Base-by-base conservation (phyloP, 139 green algal species). In the Coccomyxa sp. region DNA sequence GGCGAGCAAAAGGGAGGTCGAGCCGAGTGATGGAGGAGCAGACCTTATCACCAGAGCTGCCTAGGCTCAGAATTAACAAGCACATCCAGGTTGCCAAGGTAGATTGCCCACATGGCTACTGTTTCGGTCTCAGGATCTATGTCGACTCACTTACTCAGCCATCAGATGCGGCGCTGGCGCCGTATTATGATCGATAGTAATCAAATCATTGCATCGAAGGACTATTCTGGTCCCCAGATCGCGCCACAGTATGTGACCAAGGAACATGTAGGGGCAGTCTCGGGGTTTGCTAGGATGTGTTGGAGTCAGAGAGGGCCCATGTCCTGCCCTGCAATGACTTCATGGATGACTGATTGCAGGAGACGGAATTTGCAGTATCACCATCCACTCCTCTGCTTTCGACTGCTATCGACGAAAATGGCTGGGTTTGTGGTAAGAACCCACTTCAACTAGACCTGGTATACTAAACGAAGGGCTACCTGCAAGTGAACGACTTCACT, bases 371-470 rank as follows among this genome's bases (percentile, higher is more conserved):
- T 76, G 76, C 60, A 32, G 81, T 86, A 13, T 83, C 78, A 13
- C 94, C 94, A 1, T 90, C 88, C 38, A 93, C 91, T 0, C 93
- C 92, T 15, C 78, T 97, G 21, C 88, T 96, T 0, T 88, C 83
- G 21, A 96, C 94, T 1, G 89, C 88, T 17, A 88, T 97, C 16
- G 84, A 91, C 21, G 88, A 96, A 57, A 97, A 97, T 82, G 91
- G 88, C 45, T 96, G 89, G 85, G 87, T 96, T 0, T 96, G 91
- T 82, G 94, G 94, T 96, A 80, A 90, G 93, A 30, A 12, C 28
- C 58, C 67, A 14, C 25, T 60, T 30, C 76, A 51, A 51, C 38
- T 51, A 51, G 38, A 51, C 38, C 38, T 51, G 38, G 3, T 51
- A 51, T 11, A 51, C 38, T 51, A 51, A 51, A 51, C 38, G 38